A percentile compares a stretch with the other conserved stretches of the same genome.
Conservation (phyloP, 257 asterid genomes). For the Solanum dulcamara region DNA sequence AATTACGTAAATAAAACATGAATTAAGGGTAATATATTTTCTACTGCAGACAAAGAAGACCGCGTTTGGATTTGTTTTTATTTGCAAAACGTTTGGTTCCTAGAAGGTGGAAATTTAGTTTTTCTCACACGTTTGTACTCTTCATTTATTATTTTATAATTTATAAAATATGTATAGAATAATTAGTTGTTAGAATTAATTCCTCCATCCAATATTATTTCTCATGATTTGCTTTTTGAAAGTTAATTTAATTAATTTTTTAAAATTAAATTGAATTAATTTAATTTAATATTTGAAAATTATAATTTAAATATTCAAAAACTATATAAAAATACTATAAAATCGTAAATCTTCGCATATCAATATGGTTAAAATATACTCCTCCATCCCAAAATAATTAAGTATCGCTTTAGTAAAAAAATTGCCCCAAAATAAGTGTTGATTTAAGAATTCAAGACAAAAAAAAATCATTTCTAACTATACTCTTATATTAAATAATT, state of each 20-base stretch:
- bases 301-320: background rate
- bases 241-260: too few relatives aligned
- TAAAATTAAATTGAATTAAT: too few relatives aligned
- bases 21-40: background rate
- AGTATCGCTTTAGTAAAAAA: too few relatives aligned
- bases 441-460: background rate
- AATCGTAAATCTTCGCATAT: background rate
- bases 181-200: background rate
- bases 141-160: background rate
- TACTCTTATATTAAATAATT: background rate
- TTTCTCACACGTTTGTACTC: background rate
- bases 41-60: background rate
- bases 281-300: background rate
- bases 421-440: too few relatives aligned
- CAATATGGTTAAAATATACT: background rate
- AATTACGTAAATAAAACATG: background rate
- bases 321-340: background rate
- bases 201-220: background rate
- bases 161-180: background rate
- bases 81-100: background rate
- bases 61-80: background rate
- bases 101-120: background rate
- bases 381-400: too few relatives aligned
- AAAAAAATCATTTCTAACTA: background rate
- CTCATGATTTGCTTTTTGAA: background rate